A percentile compares a stretch with the other conserved stretches of the same genome.
phyloP scores from a whole-genome alignment of 2,329 filamentous ascomycete genomes.

The Drechmeria coniospora region DNA sequence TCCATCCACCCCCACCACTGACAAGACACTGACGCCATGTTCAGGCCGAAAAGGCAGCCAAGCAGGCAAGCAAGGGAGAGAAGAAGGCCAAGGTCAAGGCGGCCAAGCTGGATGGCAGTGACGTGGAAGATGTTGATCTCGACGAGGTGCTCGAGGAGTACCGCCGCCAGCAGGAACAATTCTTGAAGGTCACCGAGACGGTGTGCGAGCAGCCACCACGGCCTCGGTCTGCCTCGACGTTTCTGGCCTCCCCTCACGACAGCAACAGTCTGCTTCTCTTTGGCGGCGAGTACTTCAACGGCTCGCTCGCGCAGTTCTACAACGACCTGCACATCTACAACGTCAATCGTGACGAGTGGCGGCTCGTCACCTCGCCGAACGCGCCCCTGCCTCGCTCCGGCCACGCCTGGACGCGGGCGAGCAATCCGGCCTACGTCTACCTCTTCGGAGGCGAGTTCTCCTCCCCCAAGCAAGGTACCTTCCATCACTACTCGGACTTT shows the following conservation, averaged over 20 bases:
- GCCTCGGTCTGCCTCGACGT: slow-evolving; percentile 62
- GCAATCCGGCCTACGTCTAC: slow-evolving; percentile 73
- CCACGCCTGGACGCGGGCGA: slow-evolving; percentile 86
- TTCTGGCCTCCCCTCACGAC: slow-evolving; percentile 76
- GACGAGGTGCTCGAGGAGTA: slow-evolving; percentile 90
- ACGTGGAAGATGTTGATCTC: slow-evolving; percentile 83
- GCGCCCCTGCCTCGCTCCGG: slow-evolving; percentile 79
- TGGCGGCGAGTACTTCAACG: slow-evolving; percentile 93
- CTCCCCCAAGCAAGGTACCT: slow-evolving; percentile 91
- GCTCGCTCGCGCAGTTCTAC: slow-evolving; percentile 61
- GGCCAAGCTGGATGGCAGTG: slow-evolving; percentile 63
- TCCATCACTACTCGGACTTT: slow-evolving; percentile 99
- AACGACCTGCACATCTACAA: slow-evolving; percentile 56
- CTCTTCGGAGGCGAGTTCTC: slow-evolving; percentile 95
- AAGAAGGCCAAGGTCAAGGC: slow-evolving; percentile 64
- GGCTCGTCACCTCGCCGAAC: slow-evolving; percentile 78
- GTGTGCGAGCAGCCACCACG: slow-evolving; percentile 55
- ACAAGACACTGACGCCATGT: slow-evolving; percentile 1
- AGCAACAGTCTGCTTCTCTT: slow-evolving; percentile 81
- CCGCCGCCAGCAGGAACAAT: slow-evolving; percentile 81
- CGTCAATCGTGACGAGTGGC: slow-evolving; percentile 80
- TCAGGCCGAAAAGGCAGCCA: slow-evolving; percentile 49
- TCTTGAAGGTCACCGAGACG: slow-evolving; percentile 82
- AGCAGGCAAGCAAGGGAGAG: slow-evolving; percentile 79
- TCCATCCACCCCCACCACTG: slow-evolving; percentile 1